Base-by-base conservation (phyloP, 2,329 filamentous ascomycete species). In the Fusarium keratoplasticum region DNA sequence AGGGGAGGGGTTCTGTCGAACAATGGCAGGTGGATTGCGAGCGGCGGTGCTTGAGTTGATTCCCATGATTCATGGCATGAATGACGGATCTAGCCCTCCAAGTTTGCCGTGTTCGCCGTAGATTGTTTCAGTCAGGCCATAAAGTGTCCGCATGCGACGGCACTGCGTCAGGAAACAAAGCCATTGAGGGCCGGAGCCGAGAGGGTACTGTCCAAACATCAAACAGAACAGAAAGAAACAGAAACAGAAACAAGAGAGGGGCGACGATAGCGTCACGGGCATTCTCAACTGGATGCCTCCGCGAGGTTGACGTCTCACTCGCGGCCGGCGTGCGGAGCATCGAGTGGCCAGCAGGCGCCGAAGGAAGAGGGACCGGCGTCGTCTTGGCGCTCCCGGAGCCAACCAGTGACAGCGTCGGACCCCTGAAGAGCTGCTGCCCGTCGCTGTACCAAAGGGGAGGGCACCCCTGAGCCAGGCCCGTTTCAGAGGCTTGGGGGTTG, bases 401-500 rank as follows among this genome's bases (percentile, higher is more conserved):
- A 60, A 61, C 62, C 67, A 61, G 33, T 72, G 69, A 62, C 64
- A 75, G 70, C 71, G 61, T 63, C 44, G 55, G 38, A 64, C 66
- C 71, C 69, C 69, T 76, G 72, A 64, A 47, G 31, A 69, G 66
- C 27, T 27, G 27, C 27, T 25, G 25, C 25, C 25, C 25, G 25
- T 25, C 68, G 38, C 10, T 14, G 22, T 47, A 25, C 42, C 70
- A 61, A 61, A 69, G 75, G 60, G 61, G 63, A 68, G 67, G 66
- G 64, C 52, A 54, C 66, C 67, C 70, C 67, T 70, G 70, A 73
- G 58, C 61, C 47, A 68, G 72, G 69, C 67, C 63, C 61, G 77
- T 78, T 78, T 78, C 77, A 78, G 77, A 70, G 73, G 61, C 65
- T 67, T 73, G 44, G 54, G 54, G 66, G 50, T 54, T 58, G 61